Evolutionary conservation across 805 yeast genomes (phyloP), one percentile per base, ranked within the genome.

Genomic region (Saturnispora sanitii): DNA sequence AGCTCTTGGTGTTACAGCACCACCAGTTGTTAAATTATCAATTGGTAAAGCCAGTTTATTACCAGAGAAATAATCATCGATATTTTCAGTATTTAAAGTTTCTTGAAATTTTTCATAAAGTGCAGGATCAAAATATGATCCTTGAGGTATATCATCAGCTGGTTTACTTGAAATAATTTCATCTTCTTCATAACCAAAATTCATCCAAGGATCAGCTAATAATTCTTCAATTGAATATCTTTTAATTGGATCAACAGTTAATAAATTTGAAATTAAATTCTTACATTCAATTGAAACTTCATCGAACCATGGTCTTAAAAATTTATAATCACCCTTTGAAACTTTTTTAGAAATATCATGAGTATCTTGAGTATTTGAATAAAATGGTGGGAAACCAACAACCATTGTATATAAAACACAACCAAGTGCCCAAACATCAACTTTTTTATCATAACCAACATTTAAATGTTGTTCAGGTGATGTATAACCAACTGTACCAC

Each of bases 231-330:
- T 71, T 2, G 82, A 73, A 48, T 79, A 81, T 51, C 94, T 67
- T 40, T 69, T 70, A 11, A 66, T 65, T 1, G 92, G 88, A 55
- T 83, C 77, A 13, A 80, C 81, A 21, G 79, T 78, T 47, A 83
- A 64, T 57, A 83, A 66, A 51, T 73, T 76, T 4, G 71, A 60
- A 12, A 83, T 83, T 51, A 83, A 70, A 50, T 71, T 71, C 53
- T 82, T 83, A 21, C 87, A 88, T 28, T 77, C 85, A 30, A 56
- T 60, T 38, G 80, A 70, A 27, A 83, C 79, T 55, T 83, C 94
- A 59, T 82, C 92, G 85, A 92, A 83, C 94, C 94, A 83, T 2
- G 94, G 94, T 44, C 72, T 64, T 40, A 83, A 64, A 55, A 82
- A 83, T n/a, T 75, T 72, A 58, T 71, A 83, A 42, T 82, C 79